These are phyloP conservation scores for Phytophthora gonapodyides DNA, from an alignment of 352 stramenopile species.

Conservation along the genomic window DNA sequence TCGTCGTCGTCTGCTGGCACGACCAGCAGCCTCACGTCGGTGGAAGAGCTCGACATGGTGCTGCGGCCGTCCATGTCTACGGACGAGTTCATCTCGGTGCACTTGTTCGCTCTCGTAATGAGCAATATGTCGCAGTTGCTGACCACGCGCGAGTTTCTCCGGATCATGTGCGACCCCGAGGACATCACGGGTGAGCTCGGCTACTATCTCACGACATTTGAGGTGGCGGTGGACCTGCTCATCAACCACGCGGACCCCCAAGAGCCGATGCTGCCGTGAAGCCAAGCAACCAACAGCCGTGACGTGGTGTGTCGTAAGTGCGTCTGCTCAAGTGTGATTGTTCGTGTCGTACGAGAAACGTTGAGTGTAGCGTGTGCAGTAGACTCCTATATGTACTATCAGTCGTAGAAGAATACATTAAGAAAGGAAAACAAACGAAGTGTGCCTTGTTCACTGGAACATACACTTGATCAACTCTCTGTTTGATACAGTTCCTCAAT, in stretches of 20 bases:
- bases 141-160: constrained; percentile 58
- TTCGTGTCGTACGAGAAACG: too few species aligned
- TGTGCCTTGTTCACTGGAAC: too few species aligned
- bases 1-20: constrained; percentile 26
- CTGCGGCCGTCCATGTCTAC: constrained; percentile 54
- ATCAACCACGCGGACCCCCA: constrained; percentile 48
- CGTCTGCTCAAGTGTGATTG: too few species aligned
- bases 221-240: constrained; percentile 65
- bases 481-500: too few species aligned
- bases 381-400: too few species aligned
- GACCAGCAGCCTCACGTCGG: constrained; percentile 37
- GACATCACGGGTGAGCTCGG: constrained; percentile 69
- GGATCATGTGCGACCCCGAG: constrained; percentile 58
- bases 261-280: constrained; percentile 42
- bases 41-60: constrained; percentile 43
- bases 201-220: constrained; percentile 77
- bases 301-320: neutral
- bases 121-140: constrained; percentile 53
- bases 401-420: too few species aligned
- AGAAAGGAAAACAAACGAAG: too few species aligned
- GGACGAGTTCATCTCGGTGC: constrained; percentile 69
- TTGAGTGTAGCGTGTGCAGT: too few species aligned
- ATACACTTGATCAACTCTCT: too few species aligned
- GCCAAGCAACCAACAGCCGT: constrained; percentile 1
- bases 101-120: constrained; percentile 62